Evolutionary conservation across 1,284 basidiomycete species (phyloP), one percentile per base, ranked within the genome.

Genomic region (Naganishia albida): DNA sequence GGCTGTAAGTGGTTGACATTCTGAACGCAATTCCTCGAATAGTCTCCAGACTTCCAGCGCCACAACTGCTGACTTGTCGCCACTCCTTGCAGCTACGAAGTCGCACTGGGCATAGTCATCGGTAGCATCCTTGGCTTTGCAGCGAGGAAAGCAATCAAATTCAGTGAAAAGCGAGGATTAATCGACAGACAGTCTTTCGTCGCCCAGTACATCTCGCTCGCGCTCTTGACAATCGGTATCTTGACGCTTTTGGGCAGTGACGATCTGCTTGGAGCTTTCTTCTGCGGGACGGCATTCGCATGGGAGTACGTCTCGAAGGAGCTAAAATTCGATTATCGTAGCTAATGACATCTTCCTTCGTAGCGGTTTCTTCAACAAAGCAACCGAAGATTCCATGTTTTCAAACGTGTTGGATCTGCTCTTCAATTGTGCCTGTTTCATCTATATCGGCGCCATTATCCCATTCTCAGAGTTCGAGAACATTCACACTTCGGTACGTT

Each of bases 131-230:
- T 98, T 50, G 95, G 95, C 18, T 89, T 86, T 70, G 80, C 81
- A 20, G 96, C 96, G 75, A 85, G 96, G 56, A 87, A 97, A 78
- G 83, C 96, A 63, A 94, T 99, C 90, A 92, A 93, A 75, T 97
- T 94, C 79, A 94, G 92, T 71, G 88, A 98, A 77, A 82, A 86
- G 18, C 87, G 88, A 64, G 88, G 90, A 71, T 84, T 97, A 70
- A 95, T 99, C 74, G 96, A 99, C 80, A 84, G 95, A 69, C 93
- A 98, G 75, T 97, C 93, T 40, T 96, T 89, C 77, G 86, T 96
- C 30, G 90, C 91, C 0, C 93, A 85, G 74, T 96, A 94, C 75
- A 83, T 98, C 60, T 89, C 91, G 25, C 80, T 97, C 20, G 84
- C 91, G 1, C 79, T 94, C 38, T 85, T 94, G 71, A 88, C 87